phyloP scores from a whole-genome alignment of 495 filamentous ascomycete species.

The Xylaria acuta region DNA sequence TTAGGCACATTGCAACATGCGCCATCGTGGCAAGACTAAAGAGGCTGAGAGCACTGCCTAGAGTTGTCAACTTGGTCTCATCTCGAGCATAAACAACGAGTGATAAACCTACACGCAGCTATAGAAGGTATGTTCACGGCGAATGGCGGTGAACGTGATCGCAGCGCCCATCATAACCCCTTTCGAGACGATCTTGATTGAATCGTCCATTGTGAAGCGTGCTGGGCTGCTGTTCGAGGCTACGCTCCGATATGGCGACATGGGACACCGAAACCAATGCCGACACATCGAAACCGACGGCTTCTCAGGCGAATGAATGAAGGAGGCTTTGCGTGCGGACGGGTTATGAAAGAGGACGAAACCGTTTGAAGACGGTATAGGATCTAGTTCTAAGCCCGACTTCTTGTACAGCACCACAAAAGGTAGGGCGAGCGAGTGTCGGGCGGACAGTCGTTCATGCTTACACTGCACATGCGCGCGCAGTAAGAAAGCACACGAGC shows the following conservation, averaged over 20 bases:
- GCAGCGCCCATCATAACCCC: conserved; percentile 46
- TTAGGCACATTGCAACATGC: conserved; percentile 8
- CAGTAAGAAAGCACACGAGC: background rate
- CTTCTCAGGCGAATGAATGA: background rate
- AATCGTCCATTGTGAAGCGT: background rate
- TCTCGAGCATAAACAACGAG: background rate
- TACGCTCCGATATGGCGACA: background rate
- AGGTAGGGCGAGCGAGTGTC: background rate
- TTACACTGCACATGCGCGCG: background rate
- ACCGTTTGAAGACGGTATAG: no score
- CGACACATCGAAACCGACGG: background rate
- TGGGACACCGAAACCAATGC: background rate
- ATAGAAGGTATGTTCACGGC: conserved; percentile 34
- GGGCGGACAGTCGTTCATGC: background rate
- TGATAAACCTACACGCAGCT: conserved; percentile 39
- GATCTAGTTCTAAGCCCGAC: background rate
- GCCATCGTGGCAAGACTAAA: conserved; percentile 34
- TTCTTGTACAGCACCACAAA: conserved; percentile 4
- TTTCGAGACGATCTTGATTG: conserved; percentile 37
- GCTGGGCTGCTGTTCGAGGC: background rate
- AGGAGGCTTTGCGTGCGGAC: background rate
- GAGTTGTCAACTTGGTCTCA: conserved; percentile 24
- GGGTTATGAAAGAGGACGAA: background rate
- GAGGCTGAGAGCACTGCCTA: conserved; percentile 32
- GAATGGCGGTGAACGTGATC: conserved; percentile 39